Evolutionary conservation across 208 protist species (phyloP).

Genomic region (Crithidia mellificae): DNA sequence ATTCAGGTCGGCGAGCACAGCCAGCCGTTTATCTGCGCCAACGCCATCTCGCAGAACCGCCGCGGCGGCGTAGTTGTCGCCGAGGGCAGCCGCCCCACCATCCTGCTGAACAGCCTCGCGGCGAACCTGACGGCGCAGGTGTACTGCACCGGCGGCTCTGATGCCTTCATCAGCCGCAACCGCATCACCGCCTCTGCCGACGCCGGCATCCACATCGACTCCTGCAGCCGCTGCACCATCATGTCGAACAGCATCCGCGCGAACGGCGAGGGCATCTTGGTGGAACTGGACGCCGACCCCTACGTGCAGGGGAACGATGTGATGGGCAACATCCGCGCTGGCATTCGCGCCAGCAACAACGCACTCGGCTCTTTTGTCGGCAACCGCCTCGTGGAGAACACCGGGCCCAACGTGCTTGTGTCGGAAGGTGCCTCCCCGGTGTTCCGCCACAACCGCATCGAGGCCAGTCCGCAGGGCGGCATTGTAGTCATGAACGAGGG

Average conservation of each 20-base stretch:
- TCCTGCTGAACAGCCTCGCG: conserved; percentile 65
- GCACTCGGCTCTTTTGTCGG: conserved; percentile 68
- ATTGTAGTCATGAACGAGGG: conserved; percentile 71
- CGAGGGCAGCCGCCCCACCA: conserved; percentile 46
- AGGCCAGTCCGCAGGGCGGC: conserved; percentile 53
- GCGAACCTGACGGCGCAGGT: conserved; percentile 61
- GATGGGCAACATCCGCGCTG: conserved; percentile 36
- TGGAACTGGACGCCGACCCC: conserved; percentile 82
- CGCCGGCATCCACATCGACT: conserved; percentile 56
- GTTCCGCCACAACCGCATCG: conserved; percentile 74
- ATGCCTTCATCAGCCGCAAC: conserved; percentile 77
- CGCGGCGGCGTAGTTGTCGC: conserved; percentile 44
- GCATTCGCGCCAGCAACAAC: conserved; percentile 71
- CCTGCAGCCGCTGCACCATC: conserved; percentile 62
- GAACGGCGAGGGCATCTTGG: conserved; percentile 72
- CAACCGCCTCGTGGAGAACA: conserved; percentile 65
- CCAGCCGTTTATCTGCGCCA: conserved; percentile 60
- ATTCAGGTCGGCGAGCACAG: conserved; percentile 52
- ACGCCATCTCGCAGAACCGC: conserved; percentile 60
- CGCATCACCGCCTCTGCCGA: conserved; percentile 38
- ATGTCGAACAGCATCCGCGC: conserved; percentile 52
- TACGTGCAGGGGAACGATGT: conserved; percentile 68
- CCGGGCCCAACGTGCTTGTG: conserved; percentile 59
- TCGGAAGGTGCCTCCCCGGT: conserved; percentile 64
- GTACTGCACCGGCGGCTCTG: conserved; percentile 40